Evolutionary conservation across 2,329 filamentous ascomycete species (phyloP).

Genomic region (Ophiostoma piceae): DNA sequence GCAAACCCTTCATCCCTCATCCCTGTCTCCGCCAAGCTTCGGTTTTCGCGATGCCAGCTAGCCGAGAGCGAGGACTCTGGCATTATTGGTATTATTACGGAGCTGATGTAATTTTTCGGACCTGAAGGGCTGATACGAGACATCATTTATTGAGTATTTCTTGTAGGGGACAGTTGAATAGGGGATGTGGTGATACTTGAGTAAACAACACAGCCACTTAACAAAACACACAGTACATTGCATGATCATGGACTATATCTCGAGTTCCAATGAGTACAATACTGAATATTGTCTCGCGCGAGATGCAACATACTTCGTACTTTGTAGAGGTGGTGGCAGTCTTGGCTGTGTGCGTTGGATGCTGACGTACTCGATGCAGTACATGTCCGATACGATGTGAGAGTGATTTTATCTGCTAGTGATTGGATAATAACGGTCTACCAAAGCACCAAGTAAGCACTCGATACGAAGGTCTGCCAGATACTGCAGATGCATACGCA

Average conservation of each 20-base stretch:
- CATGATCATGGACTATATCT: no score
- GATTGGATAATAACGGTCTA: not conserved
- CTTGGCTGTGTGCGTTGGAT: slow-evolving; percentile 7
- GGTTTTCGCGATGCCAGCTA: not conserved
- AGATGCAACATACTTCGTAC: not conserved
- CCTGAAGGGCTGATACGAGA: no score
- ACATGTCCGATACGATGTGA: not conserved
- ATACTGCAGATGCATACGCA: not conserved
- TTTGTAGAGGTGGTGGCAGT: not conserved
- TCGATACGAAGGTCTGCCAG: not conserved
- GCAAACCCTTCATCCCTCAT: not conserved
- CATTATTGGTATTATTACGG: no score
- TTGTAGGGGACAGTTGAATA: no score
- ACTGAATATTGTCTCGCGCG: not conserved
- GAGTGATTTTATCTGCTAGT: not conserved
- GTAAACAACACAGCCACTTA: not conserved
- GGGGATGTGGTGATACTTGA: not conserved
- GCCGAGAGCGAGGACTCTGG: not conserved
- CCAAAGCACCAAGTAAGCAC: not conserved
- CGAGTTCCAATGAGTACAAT: no score
- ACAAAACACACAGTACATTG: no score
- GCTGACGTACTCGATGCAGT: not conserved
- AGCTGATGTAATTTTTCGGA: no score
- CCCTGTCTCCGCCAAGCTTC: not conserved
- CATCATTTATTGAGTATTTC: no score